Evolutionary conservation across 2,329 filamentous ascomycete species (phyloP).

Genomic region (Phaeosphaeria sp.): DNA sequence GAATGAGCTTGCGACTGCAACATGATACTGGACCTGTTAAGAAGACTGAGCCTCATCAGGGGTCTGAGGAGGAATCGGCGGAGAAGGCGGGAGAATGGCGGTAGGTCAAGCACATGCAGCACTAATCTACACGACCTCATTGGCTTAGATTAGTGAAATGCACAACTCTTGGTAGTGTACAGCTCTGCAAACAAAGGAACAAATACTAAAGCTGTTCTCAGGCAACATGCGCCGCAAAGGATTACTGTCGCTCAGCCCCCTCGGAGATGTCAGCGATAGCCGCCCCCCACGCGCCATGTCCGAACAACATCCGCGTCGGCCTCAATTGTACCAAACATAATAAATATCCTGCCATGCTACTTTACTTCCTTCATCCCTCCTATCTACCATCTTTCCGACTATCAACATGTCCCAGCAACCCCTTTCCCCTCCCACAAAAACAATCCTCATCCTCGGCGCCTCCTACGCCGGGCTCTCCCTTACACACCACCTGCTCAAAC

Average conservation of each 20-base stretch:
- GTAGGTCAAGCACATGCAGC: no score
- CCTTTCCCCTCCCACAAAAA: constrained; percentile 9
- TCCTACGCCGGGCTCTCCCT: constrained; percentile 48
- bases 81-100: no score
- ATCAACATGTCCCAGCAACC: background rate
- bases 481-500: constrained; percentile 46
- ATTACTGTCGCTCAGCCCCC: background rate
- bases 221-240: background rate
- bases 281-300: background rate
- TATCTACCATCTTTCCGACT: background rate
- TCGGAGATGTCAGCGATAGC: background rate
- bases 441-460: constrained; percentile 48
- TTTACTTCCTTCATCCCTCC: background rate
- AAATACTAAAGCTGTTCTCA: no score
- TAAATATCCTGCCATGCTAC: background rate
- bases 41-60: no score
- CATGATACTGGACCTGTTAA: no score
- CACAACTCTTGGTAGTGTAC: no score
- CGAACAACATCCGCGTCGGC: background rate
- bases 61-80: no score
- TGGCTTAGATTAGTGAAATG: no score
- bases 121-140: no score
- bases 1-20: no score
- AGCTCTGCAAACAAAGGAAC: no score
- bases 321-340: background rate